A percentile compares a stretch with the other conserved stretches of the same genome.
Evolutionary conservation across 768 basidiomycete genomes (phyloP).

Genomic region (Cantharellus anzutake): DNA sequence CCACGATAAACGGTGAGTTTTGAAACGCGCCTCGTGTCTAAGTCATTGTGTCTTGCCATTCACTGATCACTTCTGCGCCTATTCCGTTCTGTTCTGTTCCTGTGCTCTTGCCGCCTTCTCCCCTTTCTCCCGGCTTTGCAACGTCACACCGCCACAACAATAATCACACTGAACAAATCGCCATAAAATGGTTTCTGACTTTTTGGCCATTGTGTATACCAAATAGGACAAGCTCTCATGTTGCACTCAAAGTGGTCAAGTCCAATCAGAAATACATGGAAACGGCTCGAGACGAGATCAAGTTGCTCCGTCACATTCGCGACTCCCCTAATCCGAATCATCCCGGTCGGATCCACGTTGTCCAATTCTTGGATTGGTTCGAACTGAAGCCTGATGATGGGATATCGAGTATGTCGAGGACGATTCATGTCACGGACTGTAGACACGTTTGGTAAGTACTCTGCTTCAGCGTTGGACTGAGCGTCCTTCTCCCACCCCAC

Average conservation of each 20-base stretch:
- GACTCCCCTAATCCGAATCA: constrained; percentile 40
- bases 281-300: constrained; percentile 93
- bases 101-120: neutral
- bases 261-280: constrained; percentile 90
- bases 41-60: neutral
- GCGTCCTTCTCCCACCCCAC: no score
- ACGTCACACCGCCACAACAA: no score
- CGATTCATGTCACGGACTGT: constrained; percentile 16
- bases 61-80: neutral
- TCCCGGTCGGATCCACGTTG: constrained; percentile 60
- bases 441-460: constrained; percentile 7
- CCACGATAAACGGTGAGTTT: constrained; percentile 49
- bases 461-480: neutral
- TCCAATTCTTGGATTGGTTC: constrained; percentile 84
- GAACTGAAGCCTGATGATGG: constrained; percentile 17
- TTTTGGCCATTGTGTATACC: no score
- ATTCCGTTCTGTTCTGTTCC: neutral
- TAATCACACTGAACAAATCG: no score
- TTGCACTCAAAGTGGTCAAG: constrained; percentile 88
- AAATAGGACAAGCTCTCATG: constrained; percentile 48
- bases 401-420: constrained; percentile 18
- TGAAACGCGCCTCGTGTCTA: neutral
- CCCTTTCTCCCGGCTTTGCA: constrained; percentile 2
- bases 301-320: constrained; percentile 35
- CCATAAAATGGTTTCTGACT: no score